Conservation (phyloP, 148 eudicot species). For the Cornus florida region DNA sequence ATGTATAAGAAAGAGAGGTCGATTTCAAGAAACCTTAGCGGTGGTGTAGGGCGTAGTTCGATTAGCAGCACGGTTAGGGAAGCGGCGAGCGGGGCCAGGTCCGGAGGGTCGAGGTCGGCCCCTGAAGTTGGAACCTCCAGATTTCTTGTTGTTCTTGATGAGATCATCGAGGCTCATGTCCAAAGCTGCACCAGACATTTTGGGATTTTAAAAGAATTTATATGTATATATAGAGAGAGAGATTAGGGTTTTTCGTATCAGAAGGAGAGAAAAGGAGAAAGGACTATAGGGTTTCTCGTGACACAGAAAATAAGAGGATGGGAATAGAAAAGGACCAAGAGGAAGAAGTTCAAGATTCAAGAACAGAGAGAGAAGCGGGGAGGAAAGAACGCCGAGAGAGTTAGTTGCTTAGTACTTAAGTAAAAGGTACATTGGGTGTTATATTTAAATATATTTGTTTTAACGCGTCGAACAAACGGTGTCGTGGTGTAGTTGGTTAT, state of each 20-base stretch:
- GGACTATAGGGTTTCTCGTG: no score
- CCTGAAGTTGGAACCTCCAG: slow-evolving; percentile 40
- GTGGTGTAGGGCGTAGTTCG: slow-evolving; percentile 68
- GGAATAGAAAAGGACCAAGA: no score
- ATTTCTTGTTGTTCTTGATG: slow-evolving; percentile 76
- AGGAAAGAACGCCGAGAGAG: background rate
- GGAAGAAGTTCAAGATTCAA: no score
- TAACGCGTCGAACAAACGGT: slow-evolving; percentile 25
- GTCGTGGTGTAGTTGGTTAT: slow-evolving; percentile 99
- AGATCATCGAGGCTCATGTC: slow-evolving; percentile 91
- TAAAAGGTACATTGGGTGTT: no score
- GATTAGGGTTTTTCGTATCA: no score
- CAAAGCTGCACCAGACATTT: slow-evolving; percentile 68
- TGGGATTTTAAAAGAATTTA: background rate
- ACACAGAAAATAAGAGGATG: background rate
- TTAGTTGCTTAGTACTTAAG: no score
- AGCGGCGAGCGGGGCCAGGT: slow-evolving; percentile 73
- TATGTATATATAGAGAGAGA: no score
- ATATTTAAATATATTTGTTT: no score
- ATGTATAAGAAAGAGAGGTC: background rate
- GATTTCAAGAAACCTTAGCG: slow-evolving; percentile 39
- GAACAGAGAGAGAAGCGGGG: background rate
- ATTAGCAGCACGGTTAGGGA: slow-evolving; percentile 51
- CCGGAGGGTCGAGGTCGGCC: slow-evolving; percentile 51
- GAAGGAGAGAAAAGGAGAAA: no score